phyloP scores from a whole-genome alignment of 805 yeast genomes.

The Starmerella sirachaensis region DNA sequence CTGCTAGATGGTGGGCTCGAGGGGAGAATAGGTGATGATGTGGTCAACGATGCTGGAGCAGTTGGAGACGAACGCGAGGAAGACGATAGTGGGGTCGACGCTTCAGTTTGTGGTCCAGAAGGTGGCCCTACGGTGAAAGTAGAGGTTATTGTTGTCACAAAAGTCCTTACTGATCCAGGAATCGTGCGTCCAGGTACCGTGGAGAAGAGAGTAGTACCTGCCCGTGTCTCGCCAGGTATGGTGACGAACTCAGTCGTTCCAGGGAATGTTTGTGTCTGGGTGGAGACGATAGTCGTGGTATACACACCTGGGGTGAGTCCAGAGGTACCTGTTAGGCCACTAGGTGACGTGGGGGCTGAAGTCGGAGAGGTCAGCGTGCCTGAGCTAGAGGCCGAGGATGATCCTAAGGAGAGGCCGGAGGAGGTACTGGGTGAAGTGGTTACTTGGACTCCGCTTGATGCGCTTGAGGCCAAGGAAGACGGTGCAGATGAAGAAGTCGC shows the following conservation, averaged over 20 bases:
- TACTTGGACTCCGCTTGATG: background rate
- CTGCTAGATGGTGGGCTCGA: too few relatives aligned
- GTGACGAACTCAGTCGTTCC: conserved; percentile 5
- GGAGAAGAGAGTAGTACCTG: conserved; percentile 1
- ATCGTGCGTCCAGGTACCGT: background rate
- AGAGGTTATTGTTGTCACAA: conserved; percentile 2
- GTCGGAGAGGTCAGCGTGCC: background rate
- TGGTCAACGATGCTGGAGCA: too few relatives aligned
- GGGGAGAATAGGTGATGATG: too few relatives aligned
- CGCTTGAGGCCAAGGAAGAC: background rate
- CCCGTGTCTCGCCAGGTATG: conserved; percentile 12
- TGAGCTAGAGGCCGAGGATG: background rate
- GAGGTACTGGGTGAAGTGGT: too few relatives aligned
- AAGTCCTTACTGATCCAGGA: background rate
- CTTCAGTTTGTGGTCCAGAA: background rate
- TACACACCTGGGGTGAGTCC: conserved; percentile 5
- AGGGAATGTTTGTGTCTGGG: background rate
- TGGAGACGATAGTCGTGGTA: background rate
- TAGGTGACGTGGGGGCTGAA: background rate
- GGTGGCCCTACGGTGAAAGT: conserved; percentile 1
- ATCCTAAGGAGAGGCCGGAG: background rate
- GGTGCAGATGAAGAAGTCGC: background rate
- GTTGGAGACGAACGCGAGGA: too few relatives aligned
- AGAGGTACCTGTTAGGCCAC: conserved; percentile 1
- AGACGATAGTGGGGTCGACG: too few relatives aligned